Conservation (phyloP, 768 basidiomycete genomes). For the Multifurca ochricompacta region DNA sequence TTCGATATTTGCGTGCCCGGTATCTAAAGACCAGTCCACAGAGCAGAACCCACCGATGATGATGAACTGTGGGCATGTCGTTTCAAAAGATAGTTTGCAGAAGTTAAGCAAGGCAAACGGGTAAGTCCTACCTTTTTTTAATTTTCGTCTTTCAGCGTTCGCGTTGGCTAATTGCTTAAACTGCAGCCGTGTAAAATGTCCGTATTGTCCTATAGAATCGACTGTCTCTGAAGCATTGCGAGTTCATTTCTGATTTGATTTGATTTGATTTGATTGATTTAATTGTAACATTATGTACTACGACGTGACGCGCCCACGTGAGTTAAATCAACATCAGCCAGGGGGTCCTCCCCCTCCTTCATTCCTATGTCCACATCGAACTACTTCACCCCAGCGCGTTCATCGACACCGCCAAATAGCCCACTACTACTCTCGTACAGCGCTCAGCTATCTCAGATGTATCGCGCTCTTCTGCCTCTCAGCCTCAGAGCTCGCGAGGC, state of each 20-base stretch:
- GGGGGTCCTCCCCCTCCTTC: background rate
- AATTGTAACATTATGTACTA: background rate
- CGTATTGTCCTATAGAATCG: slow-evolving; percentile 89
- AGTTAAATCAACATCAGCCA: no score
- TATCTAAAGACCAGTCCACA: slow-evolving; percentile 95
- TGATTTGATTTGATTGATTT: no score
- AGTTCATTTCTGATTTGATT: slow-evolving; percentile 49
- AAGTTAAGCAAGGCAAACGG: slow-evolving; percentile 81
- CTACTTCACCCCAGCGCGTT: slow-evolving; percentile 29
- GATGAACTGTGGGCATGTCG: slow-evolving; percentile 93
- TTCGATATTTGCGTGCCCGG: slow-evolving; percentile 95
- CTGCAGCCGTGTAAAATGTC: slow-evolving; percentile 85
- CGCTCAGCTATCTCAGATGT: slow-evolving; percentile 23
- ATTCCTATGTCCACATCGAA: slow-evolving; percentile 24
- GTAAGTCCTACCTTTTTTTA: slow-evolving; percentile 43
- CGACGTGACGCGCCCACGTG: slow-evolving; percentile 8
- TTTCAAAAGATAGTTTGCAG: slow-evolving; percentile 84
- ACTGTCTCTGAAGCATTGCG: slow-evolving; percentile 44
- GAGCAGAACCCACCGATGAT: slow-evolving; percentile 96
- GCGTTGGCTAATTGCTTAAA: slow-evolving; percentile 88
- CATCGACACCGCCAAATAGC: slow-evolving; percentile 24
- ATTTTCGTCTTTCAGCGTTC: background rate
- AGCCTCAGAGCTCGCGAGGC: slow-evolving; percentile 26
- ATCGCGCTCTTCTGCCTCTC: slow-evolving; percentile 22
- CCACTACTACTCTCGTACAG: slow-evolving; percentile 17